Evolutionary conservation across 177 flowering plant genomes (phyloP).

Genomic region (Vitis hybrid): DNA sequence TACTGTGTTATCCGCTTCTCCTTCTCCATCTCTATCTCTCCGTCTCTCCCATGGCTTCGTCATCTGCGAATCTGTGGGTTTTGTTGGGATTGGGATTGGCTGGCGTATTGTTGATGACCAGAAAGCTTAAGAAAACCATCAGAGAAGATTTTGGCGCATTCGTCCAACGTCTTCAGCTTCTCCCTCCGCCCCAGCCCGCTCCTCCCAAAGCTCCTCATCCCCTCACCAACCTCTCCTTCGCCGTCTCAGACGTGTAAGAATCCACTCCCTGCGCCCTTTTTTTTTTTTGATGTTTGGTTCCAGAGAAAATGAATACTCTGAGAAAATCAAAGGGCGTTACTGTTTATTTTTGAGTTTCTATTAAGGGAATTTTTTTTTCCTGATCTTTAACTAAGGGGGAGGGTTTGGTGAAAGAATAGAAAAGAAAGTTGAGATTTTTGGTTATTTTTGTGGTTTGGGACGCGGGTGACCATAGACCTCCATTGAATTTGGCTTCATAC

Average conservation of each 20-base stretch:
- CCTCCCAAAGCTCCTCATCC: conserved; percentile 99
- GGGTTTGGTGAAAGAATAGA: not conserved
- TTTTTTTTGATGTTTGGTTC: not conserved
- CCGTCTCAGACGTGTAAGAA: conserved; percentile 82
- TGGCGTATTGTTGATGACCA: conserved; percentile 72
- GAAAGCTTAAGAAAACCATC: conserved; percentile 57
- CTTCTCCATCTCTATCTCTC: not conserved
- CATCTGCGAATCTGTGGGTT: conserved; percentile 76
- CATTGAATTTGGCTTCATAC: no score
- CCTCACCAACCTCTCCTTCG: conserved; percentile 77
- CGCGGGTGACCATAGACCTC: no score
- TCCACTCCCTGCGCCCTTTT: not conserved
- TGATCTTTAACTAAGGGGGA: not conserved
- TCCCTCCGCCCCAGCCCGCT: conserved; percentile 97
- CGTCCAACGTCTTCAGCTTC: conserved; percentile 56
- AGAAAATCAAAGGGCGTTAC: not conserved
- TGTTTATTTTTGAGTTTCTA: not conserved
- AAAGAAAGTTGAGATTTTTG: no score
- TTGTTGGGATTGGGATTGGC: conserved; percentile 84
- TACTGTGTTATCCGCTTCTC: not conserved
- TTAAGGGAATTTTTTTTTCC: not conserved
- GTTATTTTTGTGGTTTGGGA: no score
- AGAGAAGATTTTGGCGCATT: conserved; percentile 94
- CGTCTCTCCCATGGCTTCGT: conserved; percentile 42
- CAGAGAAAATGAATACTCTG: not conserved